Base-by-base conservation (phyloP, 2,329 filamentous ascomycete species). In the Aspergillus novoparasiticus region DNA sequence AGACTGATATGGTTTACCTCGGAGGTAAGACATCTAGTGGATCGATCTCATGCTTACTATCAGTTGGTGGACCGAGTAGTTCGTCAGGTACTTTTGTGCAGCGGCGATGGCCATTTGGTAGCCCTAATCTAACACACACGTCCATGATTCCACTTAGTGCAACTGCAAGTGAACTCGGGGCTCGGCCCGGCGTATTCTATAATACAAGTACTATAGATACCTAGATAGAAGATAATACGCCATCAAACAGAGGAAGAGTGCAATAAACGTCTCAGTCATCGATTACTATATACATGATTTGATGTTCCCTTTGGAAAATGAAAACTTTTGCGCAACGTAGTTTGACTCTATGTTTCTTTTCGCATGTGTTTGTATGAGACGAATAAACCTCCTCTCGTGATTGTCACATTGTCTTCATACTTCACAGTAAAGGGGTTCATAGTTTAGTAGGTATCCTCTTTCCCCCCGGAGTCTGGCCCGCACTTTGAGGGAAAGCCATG, bases 231-330 rank as follows among this genome's bases (percentile, higher is more conserved):
- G 26, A 8, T 30, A n/a, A 28, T 34, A 4, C 48, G 28, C 26
- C 48, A 32, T 51, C 19, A 32, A 19, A 55, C 12, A 39, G 21
- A 55, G 26, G 34, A 39, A 45, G 8, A 30, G n/a, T 10, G 12
- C n/a, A 30, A 16, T 48, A 41, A 46, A 46, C 51, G 21, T 60
- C 51, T 60, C 23, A 48, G 43, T 59, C 54, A 62, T 62, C 41
- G 32, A 59, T 62, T 59, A 62, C n/a, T 62, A 62, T 62, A 55
- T 62, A 59, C 56, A 59, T 28, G 51, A 58, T 39, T 34, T 23
- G 51, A n/a, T 19, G 19, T 34, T 51, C 28, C 28, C 21, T n/a
- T 32, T 32, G 6, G 48, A 6, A 32, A n/a, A 32, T 21, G 28
- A 34, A 21, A 30, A 32, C 19, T 51, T 51, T 51, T 51, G 48